Conservation (phyloP, 371 early-diverging fungal species). For the Actinomucor elegans region DNA sequence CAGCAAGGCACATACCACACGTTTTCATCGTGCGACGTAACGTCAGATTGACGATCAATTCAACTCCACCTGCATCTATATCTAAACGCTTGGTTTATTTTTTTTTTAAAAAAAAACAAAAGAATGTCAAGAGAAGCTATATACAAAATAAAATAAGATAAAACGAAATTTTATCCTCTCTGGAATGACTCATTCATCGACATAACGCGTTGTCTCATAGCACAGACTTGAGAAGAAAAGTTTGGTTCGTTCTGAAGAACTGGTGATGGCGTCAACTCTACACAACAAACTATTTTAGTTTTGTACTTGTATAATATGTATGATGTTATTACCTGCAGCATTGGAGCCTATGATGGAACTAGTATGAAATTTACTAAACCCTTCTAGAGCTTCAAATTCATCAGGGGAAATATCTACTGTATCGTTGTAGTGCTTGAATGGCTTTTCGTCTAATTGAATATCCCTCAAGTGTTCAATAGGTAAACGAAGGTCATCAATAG, state of each 20-base stretch:
- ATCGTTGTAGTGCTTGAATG: background rate
- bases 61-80: too few relatives aligned
- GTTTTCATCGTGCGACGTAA: too few relatives aligned
- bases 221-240: conserved; percentile 33
- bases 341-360: conserved; percentile 1
- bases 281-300: background rate
- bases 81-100: conserved; percentile 83
- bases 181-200: conserved; percentile 28
- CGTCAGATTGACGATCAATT: too few relatives aligned
- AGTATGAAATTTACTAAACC: conserved; percentile 34
- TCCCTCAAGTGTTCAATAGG: conserved; percentile 20
- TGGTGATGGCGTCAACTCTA: conserved; percentile 11
- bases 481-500: conserved; percentile 22
- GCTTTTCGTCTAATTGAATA: conserved; percentile 14
- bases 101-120: conserved; percentile 21
- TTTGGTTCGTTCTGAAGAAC: conserved; percentile 9
- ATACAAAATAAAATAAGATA: background rate
- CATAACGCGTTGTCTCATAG: conserved; percentile 32
- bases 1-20: too few relatives aligned
- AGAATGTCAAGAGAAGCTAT: background rate
- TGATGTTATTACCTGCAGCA: background rate
- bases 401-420: conserved; percentile 38
- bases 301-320: background rate
- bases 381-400: conserved; percentile 49
- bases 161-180: conserved; percentile 12